Evolutionary conservation across 495 filamentous ascomycete genomes (phyloP).

Genomic region (Podospora sp.): DNA sequence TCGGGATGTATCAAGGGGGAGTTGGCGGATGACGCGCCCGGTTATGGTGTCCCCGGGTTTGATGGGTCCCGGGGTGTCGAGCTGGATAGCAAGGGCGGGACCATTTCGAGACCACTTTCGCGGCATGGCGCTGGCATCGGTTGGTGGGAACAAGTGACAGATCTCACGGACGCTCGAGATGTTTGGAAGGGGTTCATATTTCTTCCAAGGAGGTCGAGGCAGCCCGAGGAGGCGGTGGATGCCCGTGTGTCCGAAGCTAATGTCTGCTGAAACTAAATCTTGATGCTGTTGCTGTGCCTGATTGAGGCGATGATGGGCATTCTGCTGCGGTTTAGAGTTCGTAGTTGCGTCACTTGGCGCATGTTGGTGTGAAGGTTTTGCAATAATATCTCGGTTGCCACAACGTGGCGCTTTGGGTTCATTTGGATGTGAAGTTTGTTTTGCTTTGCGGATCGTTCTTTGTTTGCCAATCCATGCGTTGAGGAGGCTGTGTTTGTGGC

Average conservation of each 20-base stretch:
- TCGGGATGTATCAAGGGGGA: not conserved
- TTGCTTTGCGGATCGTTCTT: no score
- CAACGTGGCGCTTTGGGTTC: not conserved
- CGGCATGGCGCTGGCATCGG: not conserved
- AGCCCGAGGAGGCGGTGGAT: not conserved
- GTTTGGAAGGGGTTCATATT: not conserved
- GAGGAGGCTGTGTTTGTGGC: no score
- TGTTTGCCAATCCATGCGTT: no score
- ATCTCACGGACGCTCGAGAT: not conserved
- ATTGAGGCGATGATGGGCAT: not conserved
- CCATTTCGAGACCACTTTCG: slow-evolving; percentile 4
- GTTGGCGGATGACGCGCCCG: slow-evolving; percentile 2
- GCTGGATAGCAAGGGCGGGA: slow-evolving; percentile 9
- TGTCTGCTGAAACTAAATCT: not conserved
- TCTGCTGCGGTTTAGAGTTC: not conserved
- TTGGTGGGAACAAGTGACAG: not conserved
- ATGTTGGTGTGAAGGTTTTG: not conserved
- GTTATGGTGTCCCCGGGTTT: not conserved
- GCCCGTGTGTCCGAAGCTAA: not conserved
- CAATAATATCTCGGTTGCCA: not conserved
- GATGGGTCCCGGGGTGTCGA: not conserved
- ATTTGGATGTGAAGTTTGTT: no score
- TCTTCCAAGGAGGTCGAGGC: not conserved
- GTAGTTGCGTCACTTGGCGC: not conserved
- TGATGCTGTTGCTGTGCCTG: not conserved